phyloP scores from a whole-genome alignment of 2,329 filamentous ascomycete genomes.

The Coleophoma cylindrospora region DNA sequence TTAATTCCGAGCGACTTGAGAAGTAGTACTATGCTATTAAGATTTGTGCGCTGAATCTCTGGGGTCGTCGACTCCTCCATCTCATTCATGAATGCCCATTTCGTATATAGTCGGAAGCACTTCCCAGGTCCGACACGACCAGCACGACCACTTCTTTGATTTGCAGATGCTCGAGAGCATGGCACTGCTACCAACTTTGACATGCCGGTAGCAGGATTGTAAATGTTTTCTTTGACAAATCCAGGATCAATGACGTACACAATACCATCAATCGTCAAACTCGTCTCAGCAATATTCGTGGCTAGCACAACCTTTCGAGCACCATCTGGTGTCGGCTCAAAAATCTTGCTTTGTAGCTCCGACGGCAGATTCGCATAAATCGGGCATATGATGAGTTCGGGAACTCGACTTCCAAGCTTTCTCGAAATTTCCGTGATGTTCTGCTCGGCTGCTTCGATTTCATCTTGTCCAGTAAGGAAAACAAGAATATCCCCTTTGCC shows the following conservation, averaged over 20 bases:
- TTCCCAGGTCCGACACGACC: constrained; percentile 90
- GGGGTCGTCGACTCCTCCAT: constrained; percentile 88
- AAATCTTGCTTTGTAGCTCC: constrained; percentile 88
- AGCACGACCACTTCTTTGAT: constrained; percentile 87
- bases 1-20: constrained; percentile 90
- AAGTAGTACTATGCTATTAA: constrained; percentile 78
- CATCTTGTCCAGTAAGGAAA: constrained; percentile 92
- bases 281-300: constrained; percentile 96
- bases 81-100: constrained; percentile 91
- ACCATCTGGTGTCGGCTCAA: constrained; percentile 82
- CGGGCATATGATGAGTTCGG: constrained; percentile 84
- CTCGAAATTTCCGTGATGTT: constrained; percentile 80
- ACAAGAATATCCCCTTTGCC: constrained; percentile 85
- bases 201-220: constrained; percentile 89
- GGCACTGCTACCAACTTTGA: constrained; percentile 87
- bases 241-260: constrained; percentile 95
- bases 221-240: constrained; percentile 92
- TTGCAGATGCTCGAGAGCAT: constrained; percentile 85
- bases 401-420: constrained; percentile 79
- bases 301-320: constrained; percentile 88
- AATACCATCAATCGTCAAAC: constrained; percentile 91
- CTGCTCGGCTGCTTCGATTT: constrained; percentile 84
- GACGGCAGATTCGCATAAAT: constrained; percentile 93
- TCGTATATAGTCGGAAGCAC: constrained; percentile 90
- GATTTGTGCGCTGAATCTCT: constrained; percentile 86